Evolutionary conservation across 1,284 basidiomycete genomes (phyloP).

Genomic region (Cryptococcus sp.): DNA sequence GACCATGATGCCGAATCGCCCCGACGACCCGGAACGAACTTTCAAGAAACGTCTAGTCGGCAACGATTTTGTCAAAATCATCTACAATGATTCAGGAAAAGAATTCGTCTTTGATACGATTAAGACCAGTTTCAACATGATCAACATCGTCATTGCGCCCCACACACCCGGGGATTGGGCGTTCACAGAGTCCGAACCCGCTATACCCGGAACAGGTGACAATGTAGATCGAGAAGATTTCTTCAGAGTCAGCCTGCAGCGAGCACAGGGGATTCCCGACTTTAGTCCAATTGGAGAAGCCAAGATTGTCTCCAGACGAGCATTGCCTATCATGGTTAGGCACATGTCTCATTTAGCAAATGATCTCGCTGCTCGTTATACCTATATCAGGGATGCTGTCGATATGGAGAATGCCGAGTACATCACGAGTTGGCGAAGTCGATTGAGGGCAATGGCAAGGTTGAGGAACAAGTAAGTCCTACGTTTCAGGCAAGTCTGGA

Average conservation of each 20-base stretch:
- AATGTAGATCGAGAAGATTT: conserved; percentile 54
- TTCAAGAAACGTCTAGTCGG: conserved; percentile 91
- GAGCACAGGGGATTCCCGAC: conserved; percentile 79
- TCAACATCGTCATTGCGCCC: conserved; percentile 95
- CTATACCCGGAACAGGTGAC: background rate
- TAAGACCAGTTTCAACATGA: conserved; percentile 89
- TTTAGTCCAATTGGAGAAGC: conserved; percentile 86
- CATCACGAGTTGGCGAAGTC: conserved; percentile 80
- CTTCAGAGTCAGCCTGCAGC: conserved; percentile 85
- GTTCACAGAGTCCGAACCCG: background rate
- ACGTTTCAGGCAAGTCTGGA: background rate
- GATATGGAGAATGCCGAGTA: conserved; percentile 69
- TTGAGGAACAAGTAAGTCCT: conserved; percentile 48
- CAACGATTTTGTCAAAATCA: conserved; percentile 90
- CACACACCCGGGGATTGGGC: conserved; percentile 51
- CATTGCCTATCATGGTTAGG: conserved; percentile 74
- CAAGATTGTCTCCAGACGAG: conserved; percentile 83
- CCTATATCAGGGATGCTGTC: conserved; percentile 59
- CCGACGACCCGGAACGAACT: conserved; percentile 63
- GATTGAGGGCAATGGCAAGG: conserved; percentile 71
- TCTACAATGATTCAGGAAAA: conserved; percentile 92
- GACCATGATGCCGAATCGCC: conserved; percentile 89
- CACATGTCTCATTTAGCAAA: conserved; percentile 80
- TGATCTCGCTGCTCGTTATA: conserved; percentile 80
- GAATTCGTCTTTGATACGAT: conserved; percentile 89